phyloP scores from a whole-genome alignment of 2,329 filamentous ascomycete species.

The Fusarium anguioides region DNA sequence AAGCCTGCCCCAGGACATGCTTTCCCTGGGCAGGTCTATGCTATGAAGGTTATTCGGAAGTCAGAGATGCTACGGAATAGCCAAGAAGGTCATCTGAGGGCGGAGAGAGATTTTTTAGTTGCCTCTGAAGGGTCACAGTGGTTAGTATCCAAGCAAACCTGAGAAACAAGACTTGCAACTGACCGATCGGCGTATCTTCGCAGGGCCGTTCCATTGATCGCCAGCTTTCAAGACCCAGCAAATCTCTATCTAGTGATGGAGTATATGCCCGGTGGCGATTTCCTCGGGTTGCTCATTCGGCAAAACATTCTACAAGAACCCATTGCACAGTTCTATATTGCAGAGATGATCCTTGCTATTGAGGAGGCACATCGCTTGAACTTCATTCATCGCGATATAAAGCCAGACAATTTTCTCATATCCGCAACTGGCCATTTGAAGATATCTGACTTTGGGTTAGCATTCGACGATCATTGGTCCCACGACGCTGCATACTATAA shows the following conservation, averaged over 20 bases:
- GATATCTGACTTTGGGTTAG: conserved; percentile 95
- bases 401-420: conserved; percentile 97
- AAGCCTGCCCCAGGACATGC: conserved; percentile 52
- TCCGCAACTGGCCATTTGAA: conserved; percentile 89
- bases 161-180: background rate
- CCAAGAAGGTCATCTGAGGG: conserved; percentile 91
- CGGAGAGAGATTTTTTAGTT: conserved; percentile 92
- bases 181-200: background rate
- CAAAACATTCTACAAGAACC: conserved; percentile 85
- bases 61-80: conserved; percentile 90
- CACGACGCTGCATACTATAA: conserved; percentile 91
- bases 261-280: conserved; percentile 97
- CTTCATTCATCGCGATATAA: conserved; percentile 96
- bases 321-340: conserved; percentile 86
- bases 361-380: conserved; percentile 89
- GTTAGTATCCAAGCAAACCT: conserved; percentile 52
- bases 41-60: conserved; percentile 98
- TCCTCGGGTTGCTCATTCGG: conserved; percentile 85
- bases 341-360: conserved; percentile 95
- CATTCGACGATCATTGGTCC: conserved; percentile 95
- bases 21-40: conserved; percentile 72
- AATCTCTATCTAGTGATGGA: conserved; percentile 97
- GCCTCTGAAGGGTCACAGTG: conserved; percentile 88
- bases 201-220: conserved; percentile 86
- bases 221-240: conserved; percentile 87